Percentiles rank a stretch among this genome's conserved stretches.
phyloP scores from a whole-genome alignment of 257 asterid genomes.

The Solanum chaucha region DNA sequence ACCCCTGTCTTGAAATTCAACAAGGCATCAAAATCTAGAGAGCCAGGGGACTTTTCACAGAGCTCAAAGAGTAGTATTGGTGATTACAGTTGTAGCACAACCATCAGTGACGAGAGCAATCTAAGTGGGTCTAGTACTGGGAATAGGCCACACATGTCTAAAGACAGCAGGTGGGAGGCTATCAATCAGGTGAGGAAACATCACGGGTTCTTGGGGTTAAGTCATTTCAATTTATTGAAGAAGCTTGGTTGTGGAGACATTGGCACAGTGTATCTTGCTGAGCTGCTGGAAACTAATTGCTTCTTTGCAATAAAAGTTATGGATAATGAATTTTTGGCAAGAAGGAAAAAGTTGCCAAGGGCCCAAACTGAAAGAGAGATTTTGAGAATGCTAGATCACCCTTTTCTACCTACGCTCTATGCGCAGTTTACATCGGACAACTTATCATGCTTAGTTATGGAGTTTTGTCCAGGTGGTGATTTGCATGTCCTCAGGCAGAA shows the following conservation, averaged over 20 bases:
- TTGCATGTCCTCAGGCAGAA: constrained; percentile 83
- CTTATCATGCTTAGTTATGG: constrained; percentile 84
- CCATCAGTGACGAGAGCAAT: constrained; percentile 77
- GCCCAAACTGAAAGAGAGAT: constrained; percentile 92
- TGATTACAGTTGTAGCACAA: constrained; percentile 76
- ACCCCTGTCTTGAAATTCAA: constrained; percentile 21
- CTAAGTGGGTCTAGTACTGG: constrained; percentile 52
- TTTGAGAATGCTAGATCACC: constrained; percentile 82
- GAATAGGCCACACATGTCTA: constrained; percentile 87
- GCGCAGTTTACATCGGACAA: constrained; percentile 83
- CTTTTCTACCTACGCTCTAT: constrained; percentile 88
- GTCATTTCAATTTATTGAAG: constrained; percentile 60
- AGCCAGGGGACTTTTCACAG: constrained; percentile 62
- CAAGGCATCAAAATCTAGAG: constrained; percentile 24
- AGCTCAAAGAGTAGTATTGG: constrained; percentile 86
- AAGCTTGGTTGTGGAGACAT: constrained; percentile 91
- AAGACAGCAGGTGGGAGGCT: constrained; percentile 72
- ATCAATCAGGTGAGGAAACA: constrained; percentile 40
- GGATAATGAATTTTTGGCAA: constrained; percentile 77
- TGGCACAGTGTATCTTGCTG: constrained; percentile 84
- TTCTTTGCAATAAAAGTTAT: constrained; percentile 82
- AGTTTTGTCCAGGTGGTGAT: constrained; percentile 96
- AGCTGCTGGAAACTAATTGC: constrained; percentile 51
- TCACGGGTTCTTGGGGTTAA: constrained; percentile 58
- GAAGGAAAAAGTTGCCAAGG: constrained; percentile 68